These are phyloP conservation scores for Eutypella sp. DNA, from an alignment of 2,329 filamentous ascomycete species.

Conservation along the genomic window DNA sequence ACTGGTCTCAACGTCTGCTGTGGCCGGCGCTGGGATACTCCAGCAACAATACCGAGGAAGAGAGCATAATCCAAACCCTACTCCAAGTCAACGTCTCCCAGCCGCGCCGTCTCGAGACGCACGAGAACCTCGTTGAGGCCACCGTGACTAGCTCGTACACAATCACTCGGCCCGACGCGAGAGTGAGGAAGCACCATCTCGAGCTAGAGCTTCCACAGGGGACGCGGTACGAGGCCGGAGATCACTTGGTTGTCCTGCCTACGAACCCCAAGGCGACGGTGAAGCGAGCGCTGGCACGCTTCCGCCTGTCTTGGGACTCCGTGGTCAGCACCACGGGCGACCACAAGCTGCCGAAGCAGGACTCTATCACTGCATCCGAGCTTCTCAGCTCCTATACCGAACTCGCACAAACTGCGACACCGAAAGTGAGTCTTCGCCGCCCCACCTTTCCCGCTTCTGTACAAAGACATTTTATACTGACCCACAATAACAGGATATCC, in stretches of 20 bases:
- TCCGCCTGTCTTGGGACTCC: slow-evolving; percentile 55
- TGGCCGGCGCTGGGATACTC: slow-evolving; percentile 44
- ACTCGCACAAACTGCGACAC: slow-evolving; percentile 53
- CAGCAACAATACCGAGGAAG: slow-evolving; percentile 27
- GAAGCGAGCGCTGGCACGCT: slow-evolving; percentile 48
- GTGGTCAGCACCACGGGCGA: slow-evolving; percentile 42
- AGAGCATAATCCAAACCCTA: background rate
- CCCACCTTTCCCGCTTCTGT: background rate
- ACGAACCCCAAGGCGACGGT: slow-evolving; percentile 52
- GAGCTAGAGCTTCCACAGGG: slow-evolving; percentile 49
- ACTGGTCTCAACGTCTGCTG: slow-evolving; percentile 56
- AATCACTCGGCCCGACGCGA: slow-evolving; percentile 36
- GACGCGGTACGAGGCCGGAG: slow-evolving; percentile 53
- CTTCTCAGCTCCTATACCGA: slow-evolving; percentile 55
- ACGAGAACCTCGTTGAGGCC: slow-evolving; percentile 36
- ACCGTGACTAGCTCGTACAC: slow-evolving; percentile 21
- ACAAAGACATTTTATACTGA: background rate
- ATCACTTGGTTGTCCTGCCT: slow-evolving; percentile 57
- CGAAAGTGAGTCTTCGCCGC: slow-evolving; percentile 29
- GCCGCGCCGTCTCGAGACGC: slow-evolving; percentile 43
- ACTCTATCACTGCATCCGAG: slow-evolving; percentile 23
- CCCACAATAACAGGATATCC: slow-evolving; percentile 30
- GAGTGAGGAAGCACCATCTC: slow-evolving; percentile 42
- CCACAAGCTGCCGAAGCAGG: slow-evolving; percentile 43
- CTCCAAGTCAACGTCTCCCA: slow-evolving; percentile 20